A percentile compares a stretch with the other conserved stretches of the same genome.
Conservation (phyloP, 108 stramenopile genomes). For the Nannochloropsis salina region DNA sequence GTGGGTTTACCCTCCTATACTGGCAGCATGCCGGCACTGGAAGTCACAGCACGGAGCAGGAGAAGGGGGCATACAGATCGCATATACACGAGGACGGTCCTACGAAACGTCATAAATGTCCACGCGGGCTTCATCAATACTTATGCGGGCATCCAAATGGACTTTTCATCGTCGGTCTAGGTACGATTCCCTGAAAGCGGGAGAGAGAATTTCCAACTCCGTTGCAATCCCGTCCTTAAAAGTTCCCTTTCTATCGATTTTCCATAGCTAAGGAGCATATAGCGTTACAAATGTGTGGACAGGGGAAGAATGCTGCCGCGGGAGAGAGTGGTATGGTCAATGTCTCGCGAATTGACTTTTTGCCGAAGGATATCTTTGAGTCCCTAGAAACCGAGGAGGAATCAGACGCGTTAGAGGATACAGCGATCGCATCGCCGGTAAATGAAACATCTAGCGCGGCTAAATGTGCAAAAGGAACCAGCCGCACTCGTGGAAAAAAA, state of each 20-base stretch:
- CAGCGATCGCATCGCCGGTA: neutral
- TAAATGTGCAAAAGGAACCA: neutral
- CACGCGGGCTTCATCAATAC: neutral
- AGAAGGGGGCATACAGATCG: neutral
- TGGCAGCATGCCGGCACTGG: neutral
- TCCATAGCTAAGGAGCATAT: neutral
- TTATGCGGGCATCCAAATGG: neutral
- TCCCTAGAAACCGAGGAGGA: neutral
- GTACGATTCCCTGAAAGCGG: neutral
- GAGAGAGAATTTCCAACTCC: too few species aligned
- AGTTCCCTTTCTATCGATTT: neutral
- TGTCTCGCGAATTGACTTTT: neutral
- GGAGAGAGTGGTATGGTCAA: neutral
- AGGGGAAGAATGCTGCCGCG: neutral
- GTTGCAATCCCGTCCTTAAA: neutral
- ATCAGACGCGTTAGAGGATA: neutral
- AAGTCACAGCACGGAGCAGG: neutral
- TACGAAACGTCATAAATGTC: neutral
- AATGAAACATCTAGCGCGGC: neutral
- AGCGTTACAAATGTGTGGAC: neutral
- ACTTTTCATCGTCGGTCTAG: constrained; percentile 12
- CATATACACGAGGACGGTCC: neutral
- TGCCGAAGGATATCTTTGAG: neutral
- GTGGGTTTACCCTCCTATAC: neutral
- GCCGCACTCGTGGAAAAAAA: neutral